These are phyloP conservation scores for Aureobasidium sp. DNA, from an alignment of 2,329 filamentous ascomycete species.

Conservation along the genomic window DNA sequence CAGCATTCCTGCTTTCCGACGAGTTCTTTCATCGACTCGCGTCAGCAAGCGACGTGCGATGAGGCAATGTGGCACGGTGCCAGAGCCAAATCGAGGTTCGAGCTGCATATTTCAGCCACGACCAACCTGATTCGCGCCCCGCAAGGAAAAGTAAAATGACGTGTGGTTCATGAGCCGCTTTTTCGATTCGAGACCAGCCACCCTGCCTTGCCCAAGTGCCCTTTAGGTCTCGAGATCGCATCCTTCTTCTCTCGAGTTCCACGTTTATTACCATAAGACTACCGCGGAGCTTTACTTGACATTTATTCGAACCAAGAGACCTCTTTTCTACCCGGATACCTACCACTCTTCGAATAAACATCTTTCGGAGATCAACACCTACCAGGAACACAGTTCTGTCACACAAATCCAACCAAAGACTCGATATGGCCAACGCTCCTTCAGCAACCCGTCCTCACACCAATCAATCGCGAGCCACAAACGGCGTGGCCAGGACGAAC, in stretches of 20 bases:
- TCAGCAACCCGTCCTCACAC: slow-evolving; percentile 11
- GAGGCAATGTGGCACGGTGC: slow-evolving; percentile 14
- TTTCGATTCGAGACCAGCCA: slow-evolving; percentile 4
- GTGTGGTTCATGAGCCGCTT: slow-evolving; percentile 1
- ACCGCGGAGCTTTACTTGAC: neutral
- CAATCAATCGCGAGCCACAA: slow-evolving; percentile 10
- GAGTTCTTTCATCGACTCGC: slow-evolving; percentile 4
- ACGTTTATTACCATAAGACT: neutral
- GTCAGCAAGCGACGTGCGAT: slow-evolving; percentile 13
- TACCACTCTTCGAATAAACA: neutral
- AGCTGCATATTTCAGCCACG: slow-evolving; percentile 6
- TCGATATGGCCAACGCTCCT: slow-evolving; percentile 11
- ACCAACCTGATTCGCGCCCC: slow-evolving; percentile 10
- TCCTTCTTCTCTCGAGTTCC: slow-evolving; percentile 2
- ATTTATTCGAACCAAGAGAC: neutral
- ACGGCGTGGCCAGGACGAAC: slow-evolving; percentile 13
- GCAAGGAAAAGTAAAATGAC: slow-evolving; percentile 10
- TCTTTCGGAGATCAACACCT: neutral
- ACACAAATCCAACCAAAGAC: neutral
- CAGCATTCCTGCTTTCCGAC: slow-evolving; percentile 8
- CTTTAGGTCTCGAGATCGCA: slow-evolving; percentile 12
- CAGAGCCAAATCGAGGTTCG: neutral
- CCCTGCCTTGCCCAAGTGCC: slow-evolving; percentile 1
- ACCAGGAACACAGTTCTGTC: neutral
- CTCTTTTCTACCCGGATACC: neutral